phyloP scores from a whole-genome alignment of 805 yeast genomes.

The Torulaspora quercuum region DNA sequence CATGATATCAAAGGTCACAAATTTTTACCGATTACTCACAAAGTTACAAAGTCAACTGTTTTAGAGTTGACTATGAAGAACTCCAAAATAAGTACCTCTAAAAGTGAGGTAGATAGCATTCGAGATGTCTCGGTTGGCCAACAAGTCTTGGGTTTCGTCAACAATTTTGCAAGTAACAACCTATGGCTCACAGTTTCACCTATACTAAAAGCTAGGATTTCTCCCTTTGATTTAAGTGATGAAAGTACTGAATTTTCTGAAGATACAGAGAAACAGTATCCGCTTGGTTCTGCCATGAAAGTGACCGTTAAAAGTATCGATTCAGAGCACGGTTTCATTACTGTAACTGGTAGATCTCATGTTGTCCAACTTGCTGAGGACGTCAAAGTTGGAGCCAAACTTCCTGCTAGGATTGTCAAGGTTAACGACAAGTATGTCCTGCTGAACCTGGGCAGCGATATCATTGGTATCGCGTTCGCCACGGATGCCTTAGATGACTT shows the following conservation, averaged over 20 bases:
- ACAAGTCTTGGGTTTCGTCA: slow-evolving; percentile 57
- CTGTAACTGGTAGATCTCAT: slow-evolving; percentile 49
- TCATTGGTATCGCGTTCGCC: slow-evolving; percentile 55
- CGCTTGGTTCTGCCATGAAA: slow-evolving; percentile 67
- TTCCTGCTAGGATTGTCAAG: slow-evolving; percentile 62
- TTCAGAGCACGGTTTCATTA: slow-evolving; percentile 47
- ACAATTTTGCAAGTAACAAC: slow-evolving; percentile 56
- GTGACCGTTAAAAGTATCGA: slow-evolving; percentile 56
- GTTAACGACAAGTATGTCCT: slow-evolving; percentile 58
- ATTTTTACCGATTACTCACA: slow-evolving; percentile 63
- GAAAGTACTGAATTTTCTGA: slow-evolving; percentile 46
- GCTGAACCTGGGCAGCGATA: slow-evolving; percentile 62
- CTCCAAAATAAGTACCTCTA: slow-evolving; percentile 34
- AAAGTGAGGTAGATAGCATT: slow-evolving; percentile 36
- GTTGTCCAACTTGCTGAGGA: slow-evolving; percentile 43
- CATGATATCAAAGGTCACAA: slow-evolving; percentile 68
- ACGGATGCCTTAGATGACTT: slow-evolving; percentile 78
- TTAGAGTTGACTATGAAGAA: slow-evolving; percentile 62
- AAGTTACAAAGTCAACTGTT: slow-evolving; percentile 51
- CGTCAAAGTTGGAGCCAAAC: slow-evolving; percentile 49
- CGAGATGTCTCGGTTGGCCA: slow-evolving; percentile 49
- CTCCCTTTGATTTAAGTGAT: slow-evolving; percentile 59
- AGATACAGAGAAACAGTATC: slow-evolving; percentile 54
- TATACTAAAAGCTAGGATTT: slow-evolving; percentile 58
- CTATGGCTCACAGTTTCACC: slow-evolving; percentile 73